Evolutionary conservation across 495 filamentous ascomycete species (phyloP), one percentile per base, ranked within the genome.

Genomic region (Hypoxylon intermedium): DNA sequence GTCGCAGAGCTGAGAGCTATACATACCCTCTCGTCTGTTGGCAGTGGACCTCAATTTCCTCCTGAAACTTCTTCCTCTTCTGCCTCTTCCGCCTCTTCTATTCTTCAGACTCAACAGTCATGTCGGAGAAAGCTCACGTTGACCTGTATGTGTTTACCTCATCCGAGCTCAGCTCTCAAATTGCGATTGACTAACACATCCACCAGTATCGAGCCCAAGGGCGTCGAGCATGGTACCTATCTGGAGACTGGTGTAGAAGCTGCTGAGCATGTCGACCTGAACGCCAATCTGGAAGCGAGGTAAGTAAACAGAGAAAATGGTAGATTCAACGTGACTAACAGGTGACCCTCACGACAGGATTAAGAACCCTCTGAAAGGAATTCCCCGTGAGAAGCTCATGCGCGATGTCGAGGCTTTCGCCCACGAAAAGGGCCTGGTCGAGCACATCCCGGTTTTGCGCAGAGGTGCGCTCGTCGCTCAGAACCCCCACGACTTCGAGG

Each of bases 381-480:
- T 88, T 49, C 71, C 85, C 3, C 72, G 72, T 23, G 67, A 75
- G 0, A 62, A 77, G 60, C 79, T 89, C 5, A 75, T 88, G 68
- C 64, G 58, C 7, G 71, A 83, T 44, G 86, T 88, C 36, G 77
- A 83, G 18, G 69, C 69, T 0, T 89, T 86, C 61, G 81, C 82
- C 15, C 51, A 69, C 1, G 72, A 83, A 46, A 77, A 84, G 55
- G 74, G 74, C 3, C 74, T 89, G 0, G 51, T 45, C 3, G 80
- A 85, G 34, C 76, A 84, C 48, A 54, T 81, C 16, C 71, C 76
- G 1, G 46, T 83, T 9, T 67, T 89, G 19, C 73, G 78, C 45
- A 85, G 83, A 72, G 86, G 83, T 19, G 88, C 88, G n/a, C 72
- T 90, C 6, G 81, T 85, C 9, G 89, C 87, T 1, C 85, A 87